Evolutionary conservation across 768 basidiomycete genomes (phyloP), one percentile per base, ranked within the genome.

Genomic region (Phlebiopsis gigantea): DNA sequence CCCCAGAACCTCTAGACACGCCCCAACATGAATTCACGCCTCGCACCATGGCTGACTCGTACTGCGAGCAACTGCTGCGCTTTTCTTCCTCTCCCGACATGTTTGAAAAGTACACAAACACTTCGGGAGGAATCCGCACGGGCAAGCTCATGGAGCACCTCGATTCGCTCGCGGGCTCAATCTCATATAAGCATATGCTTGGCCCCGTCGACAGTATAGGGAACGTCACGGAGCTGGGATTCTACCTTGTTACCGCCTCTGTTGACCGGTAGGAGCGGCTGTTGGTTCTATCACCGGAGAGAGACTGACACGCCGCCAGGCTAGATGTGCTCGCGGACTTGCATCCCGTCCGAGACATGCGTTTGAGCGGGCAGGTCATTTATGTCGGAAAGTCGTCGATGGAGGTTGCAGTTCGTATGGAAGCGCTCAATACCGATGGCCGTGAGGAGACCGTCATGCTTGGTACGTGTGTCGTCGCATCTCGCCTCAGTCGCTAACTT

Each of bases 391-490:
- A 67, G 46, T 87, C 84, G 55, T 89, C 87, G 0, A 88, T 93
- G 82, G 90, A 93, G 66, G 83, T 93, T n/a, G 87, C 83, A 4
- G 85, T 94, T 43, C 88, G 87, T 67, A 88, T 93, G 86, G 88
- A 92, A 66, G 82, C 76, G 2, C 69, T 84, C 26, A 75, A 75
- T 19, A 65, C 63, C n/a, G 73, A 73, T 17, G 72, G 72, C 29
- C 70, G 73, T 4, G 80, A 81, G 17, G 77, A 84, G 60, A 85
- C 87, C 7, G 79, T 90, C 29, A 73, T 89, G 61, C 72, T 92
- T 41, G 88, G 89, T 83, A 65, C 24, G 50, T 39, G 30, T 8
- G 30, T 6, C 31, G 7, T 14, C 1, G 14, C 5, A 21, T 17
- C 8, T 2, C 43, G 4, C 22, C 1, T 10, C 44, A 8, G 19